A percentile compares a stretch with the other conserved stretches of the same genome.
Evolutionary conservation across 164 flowering plant species (phyloP).

Genomic region (Tinospora cordifolia): DNA sequence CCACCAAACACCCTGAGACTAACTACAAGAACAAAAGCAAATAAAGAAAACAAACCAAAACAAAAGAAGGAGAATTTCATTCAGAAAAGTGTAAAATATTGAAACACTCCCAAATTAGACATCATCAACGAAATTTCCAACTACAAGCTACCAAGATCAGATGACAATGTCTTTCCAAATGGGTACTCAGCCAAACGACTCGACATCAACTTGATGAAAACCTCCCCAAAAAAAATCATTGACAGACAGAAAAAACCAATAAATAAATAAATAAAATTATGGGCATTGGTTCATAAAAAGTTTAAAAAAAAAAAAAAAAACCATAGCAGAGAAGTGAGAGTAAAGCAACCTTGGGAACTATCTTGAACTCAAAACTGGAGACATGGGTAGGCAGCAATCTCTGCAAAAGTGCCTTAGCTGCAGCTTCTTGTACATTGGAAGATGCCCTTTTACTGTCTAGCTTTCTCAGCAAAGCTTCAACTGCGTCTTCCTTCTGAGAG

Average conservation of each 20-base stretch:
- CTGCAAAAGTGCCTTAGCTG: slow-evolving; percentile 51
- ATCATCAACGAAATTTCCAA: background rate
- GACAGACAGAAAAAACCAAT: background rate
- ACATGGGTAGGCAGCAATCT: slow-evolving; percentile 73
- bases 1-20: background rate
- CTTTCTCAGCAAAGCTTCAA: slow-evolving; percentile 34
- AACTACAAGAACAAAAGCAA: background rate
- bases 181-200: background rate
- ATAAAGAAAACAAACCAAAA: background rate
- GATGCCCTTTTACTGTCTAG: slow-evolving; percentile 42
- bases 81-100: background rate
- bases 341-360: slow-evolving; percentile 46
- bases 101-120: background rate
- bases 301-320: background rate
- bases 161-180: background rate
- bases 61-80: too few species aligned
- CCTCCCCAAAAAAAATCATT: background rate
- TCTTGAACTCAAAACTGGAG: slow-evolving; percentile 56
- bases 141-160: background rate
- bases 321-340: background rate
- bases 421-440: slow-evolving; percentile 57
- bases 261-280: background rate
- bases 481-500: slow-evolving; percentile 20
- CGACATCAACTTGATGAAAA: background rate
- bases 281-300: background rate